phyloP scores from a whole-genome alignment of 306 rosid genomes.

The Dryas drummondii region DNA sequence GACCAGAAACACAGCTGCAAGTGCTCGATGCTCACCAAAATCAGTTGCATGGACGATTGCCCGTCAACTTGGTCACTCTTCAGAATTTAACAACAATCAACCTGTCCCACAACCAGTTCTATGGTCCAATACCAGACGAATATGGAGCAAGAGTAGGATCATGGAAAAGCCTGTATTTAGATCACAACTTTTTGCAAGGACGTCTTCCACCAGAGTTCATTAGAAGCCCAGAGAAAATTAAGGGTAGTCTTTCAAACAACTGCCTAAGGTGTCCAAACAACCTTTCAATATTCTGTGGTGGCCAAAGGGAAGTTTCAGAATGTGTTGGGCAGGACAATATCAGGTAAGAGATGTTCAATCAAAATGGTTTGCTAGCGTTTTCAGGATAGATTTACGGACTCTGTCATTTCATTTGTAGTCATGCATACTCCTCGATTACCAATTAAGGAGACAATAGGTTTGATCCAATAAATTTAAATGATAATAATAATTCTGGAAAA shows the following conservation, averaged over 20 bases:
- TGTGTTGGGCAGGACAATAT: slow-evolving; percentile 22
- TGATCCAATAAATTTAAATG: not conserved
- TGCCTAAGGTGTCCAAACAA: slow-evolving; percentile 44
- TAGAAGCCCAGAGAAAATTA: slow-evolving; percentile 1
- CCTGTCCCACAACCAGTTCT: slow-evolving; percentile 39
- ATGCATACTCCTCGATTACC: not conserved
- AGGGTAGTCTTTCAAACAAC: slow-evolving; percentile 43
- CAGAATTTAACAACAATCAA: slow-evolving; percentile 31
- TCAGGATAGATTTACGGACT: not conserved
- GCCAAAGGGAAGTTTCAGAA: slow-evolving; percentile 38
- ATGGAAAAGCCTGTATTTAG: slow-evolving; percentile 38
- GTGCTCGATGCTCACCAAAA: slow-evolving; percentile 45
- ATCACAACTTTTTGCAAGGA: slow-evolving; percentile 44
- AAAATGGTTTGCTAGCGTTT: not conserved
- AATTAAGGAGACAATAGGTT: not conserved
- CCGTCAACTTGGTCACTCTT: slow-evolving; percentile 38
- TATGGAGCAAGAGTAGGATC: slow-evolving; percentile 32
- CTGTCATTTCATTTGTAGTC: not conserved
- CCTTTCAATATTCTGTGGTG: slow-evolving; percentile 29
- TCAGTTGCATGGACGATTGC: slow-evolving; percentile 42
- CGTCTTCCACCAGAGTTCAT: slow-evolving; percentile 34
- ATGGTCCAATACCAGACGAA: slow-evolving; percentile 37
- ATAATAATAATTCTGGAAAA: not conserved
- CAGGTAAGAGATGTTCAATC: not conserved
- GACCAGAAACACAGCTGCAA: slow-evolving; percentile 21